Evolutionary conservation across 2,329 filamentous ascomycete genomes (phyloP), one percentile per base, ranked within the genome.

Genomic region (Hymenoscyphus scutula): DNA sequence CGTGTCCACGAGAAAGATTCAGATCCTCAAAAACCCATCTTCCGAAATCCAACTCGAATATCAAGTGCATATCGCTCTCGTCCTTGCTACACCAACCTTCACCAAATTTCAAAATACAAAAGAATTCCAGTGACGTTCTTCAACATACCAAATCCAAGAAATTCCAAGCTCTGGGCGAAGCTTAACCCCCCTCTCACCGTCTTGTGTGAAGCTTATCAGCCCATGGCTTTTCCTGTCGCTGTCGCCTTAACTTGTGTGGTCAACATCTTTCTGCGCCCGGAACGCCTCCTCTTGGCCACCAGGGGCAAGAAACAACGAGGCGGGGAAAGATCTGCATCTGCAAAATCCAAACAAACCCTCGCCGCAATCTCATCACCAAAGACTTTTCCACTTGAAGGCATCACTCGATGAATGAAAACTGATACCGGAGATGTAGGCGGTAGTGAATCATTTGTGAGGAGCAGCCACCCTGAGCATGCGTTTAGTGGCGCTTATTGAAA

Each of bases 161-260:
- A 23, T 48, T 48, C 41, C 41, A 48, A 48, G 41, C 41, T 23
- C 41, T 48, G 41, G 41, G 41, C 41, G 19, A 48, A 48, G 41
- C 41, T 48, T 48, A 23, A 25, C 41, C 41, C 19, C 23, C 41
- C 41, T 19, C 38, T 23, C 41, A 10, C 19, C 41, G 41, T 23
- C 41, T 48, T 48, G 41, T 48, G 19, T 23, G 41, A 48, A 48
- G 41, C 41, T 48, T 48, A 48, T 48, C 41, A 48, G 8, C n/a
- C 41, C 3, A 19, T 48, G 38, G 41, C 41, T 10, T 3, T 48
- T 48, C n/a, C 19, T 5, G 41, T 19, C 41, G 41, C 19, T 48
- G 6, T 11, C 41, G 7, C n/a, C n/a, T 6, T 17, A 17, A 41
- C 4, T n/a, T 41, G 37, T 41, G 17, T 41, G 37, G 37, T 30